Conservation (phyloP, 2,329 filamentous ascomycete genomes). For the Raffaelea ambrosiae region DNA sequence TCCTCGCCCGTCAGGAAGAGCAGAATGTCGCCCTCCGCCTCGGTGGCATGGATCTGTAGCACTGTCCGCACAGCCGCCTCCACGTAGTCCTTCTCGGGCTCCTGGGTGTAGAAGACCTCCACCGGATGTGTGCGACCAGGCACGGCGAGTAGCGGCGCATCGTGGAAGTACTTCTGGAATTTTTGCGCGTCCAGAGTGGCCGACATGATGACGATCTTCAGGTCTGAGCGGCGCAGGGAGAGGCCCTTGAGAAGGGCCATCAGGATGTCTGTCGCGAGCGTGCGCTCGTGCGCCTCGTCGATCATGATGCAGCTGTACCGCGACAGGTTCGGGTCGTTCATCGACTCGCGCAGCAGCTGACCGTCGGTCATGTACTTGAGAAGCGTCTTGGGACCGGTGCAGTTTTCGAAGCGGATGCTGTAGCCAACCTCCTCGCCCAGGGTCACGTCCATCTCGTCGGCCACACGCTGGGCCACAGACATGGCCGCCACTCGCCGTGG, state of each 20-base stretch:
- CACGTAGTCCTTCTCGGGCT: slow-evolving; percentile 93
- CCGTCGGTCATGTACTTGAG: slow-evolving; percentile 99
- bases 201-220: slow-evolving; percentile 99
- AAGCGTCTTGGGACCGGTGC: slow-evolving; percentile 77
- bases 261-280: slow-evolving; percentile 90
- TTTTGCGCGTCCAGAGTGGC: slow-evolving; percentile 96
- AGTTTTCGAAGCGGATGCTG: slow-evolving; percentile 97
- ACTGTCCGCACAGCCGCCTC: slow-evolving; percentile 93
- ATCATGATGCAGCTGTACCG: slow-evolving; percentile 98
- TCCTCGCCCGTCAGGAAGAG: slow-evolving; percentile 96
- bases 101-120: slow-evolving; percentile 96
- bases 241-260: slow-evolving; percentile 96
- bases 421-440: slow-evolving; percentile 95
- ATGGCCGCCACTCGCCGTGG: slow-evolving; percentile 96
- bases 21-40: slow-evolving; percentile 85
- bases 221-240: slow-evolving; percentile 68
- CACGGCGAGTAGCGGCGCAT: slow-evolving; percentile 86
- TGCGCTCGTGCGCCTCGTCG: slow-evolving; percentile 96
- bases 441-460: slow-evolving; percentile 88
- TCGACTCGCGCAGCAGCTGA: slow-evolving; percentile 93
- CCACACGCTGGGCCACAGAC: slow-evolving; percentile 97
- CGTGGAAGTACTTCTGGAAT: slow-evolving; percentile 94
- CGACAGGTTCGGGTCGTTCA: slow-evolving; percentile 86
- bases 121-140: slow-evolving; percentile 93
- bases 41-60: slow-evolving; percentile 89